Base-by-base conservation (phyloP, 2,329 filamentous ascomycete species). In the Fusarium scirpi region DNA sequence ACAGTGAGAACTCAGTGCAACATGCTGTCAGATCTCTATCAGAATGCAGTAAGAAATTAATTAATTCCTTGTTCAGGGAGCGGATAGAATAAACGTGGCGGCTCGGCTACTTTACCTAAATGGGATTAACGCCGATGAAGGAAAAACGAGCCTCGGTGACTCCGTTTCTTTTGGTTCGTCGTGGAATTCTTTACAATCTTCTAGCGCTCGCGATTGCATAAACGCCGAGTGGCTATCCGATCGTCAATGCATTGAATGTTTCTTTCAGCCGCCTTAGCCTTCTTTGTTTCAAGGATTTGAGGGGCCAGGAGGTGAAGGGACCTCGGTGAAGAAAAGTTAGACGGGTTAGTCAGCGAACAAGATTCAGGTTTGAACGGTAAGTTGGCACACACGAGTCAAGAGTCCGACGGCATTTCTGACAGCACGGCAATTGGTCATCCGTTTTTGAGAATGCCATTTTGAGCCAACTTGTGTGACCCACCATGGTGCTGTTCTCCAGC, bases 81-180 rank as follows among this genome's bases (percentile, higher is more conserved):
- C 29, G 43, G 53, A 49, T 43, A 48, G 48, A 29, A 24, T 43
- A 48, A 44, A 44, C 29, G 51, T 34, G 59, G 32, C 22, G 9
- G 20, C 34, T 34, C 60, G 60, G 60, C 52, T 62, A 56, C 44
- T 32, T 62, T 55, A n/a, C 58, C 40, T 1, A 27, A 34, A 41
- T 8, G 2, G 8, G 49, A 53, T n/a, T 25, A 40, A 59, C 44
- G 15, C 11, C 22, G 45, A 58, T 38, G 27, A 13, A 58, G n/a
- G 20, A 34, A 38, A 40, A 38, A 6, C 4, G 40, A 27, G 29
- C 63, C 53, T 62, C 63, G 62, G 62, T 29, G 54, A 32, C 25
- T 44, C 63, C 62, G 47, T 66, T 57, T 34, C n/a, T 56, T 63
- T 56, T 64, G 18, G 61, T 64, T 64, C 48, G 48, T 54, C 43